Evolutionary conservation across 2,329 filamentous ascomycete genomes (phyloP).

Genomic region (Xylariaceae sp.): DNA sequence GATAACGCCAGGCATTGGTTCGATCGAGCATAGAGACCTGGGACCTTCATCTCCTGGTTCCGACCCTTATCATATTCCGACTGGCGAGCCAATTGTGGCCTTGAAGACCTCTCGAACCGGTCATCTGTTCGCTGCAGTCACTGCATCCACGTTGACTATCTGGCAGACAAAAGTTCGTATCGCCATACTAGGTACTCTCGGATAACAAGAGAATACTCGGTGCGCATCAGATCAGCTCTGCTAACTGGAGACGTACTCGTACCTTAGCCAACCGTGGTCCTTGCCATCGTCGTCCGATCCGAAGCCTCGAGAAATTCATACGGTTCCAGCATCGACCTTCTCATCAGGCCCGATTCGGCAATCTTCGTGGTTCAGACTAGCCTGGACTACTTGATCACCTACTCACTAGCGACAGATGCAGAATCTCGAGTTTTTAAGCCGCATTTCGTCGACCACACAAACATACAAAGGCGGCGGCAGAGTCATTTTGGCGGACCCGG

Average conservation of each 20-base stretch:
- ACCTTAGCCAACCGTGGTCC: slow-evolving; percentile 74
- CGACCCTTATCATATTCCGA: slow-evolving; percentile 40
- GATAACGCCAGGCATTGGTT: slow-evolving; percentile 51
- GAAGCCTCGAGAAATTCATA: slow-evolving; percentile 73
- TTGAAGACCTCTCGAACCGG: slow-evolving; percentile 73
- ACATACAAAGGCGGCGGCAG: slow-evolving; percentile 56
- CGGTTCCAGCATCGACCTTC: slow-evolving; percentile 75
- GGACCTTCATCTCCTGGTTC: slow-evolving; percentile 26
- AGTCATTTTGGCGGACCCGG: slow-evolving; percentile 55
- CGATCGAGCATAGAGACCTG: slow-evolving; percentile 51
- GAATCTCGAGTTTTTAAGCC: slow-evolving; percentile 80
- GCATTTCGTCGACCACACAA: slow-evolving; percentile 64
- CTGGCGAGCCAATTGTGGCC: slow-evolving; percentile 60
- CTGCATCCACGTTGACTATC: slow-evolving; percentile 76
- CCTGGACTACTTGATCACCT: slow-evolving; percentile 85
- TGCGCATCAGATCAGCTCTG: too few relatives aligned
- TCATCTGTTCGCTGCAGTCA: slow-evolving; percentile 82
- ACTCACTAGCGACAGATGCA: slow-evolving; percentile 80
- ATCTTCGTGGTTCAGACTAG: slow-evolving; percentile 88
- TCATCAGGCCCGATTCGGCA: slow-evolving; percentile 84
- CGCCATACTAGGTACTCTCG: too few relatives aligned
- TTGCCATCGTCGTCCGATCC: slow-evolving; percentile 81
- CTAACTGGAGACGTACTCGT: too few relatives aligned
- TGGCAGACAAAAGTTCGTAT: slow-evolving; percentile 85
- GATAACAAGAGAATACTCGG: too few relatives aligned